Conservation (phyloP, 139 green algal species). For the Asterochloris sp. region DNA sequence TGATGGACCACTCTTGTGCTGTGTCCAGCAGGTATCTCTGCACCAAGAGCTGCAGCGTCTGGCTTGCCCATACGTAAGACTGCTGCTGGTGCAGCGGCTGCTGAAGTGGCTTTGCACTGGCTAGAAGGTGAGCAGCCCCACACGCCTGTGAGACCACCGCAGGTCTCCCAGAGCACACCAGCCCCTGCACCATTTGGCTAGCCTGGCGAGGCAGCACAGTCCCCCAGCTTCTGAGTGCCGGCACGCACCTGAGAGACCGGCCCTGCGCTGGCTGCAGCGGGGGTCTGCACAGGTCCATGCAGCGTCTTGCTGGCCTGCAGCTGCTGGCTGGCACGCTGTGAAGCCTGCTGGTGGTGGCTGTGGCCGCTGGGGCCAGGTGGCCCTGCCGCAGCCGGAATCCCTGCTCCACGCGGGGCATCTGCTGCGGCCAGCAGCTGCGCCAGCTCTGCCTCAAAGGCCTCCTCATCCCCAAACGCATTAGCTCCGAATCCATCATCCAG, state of each 20-base stretch:
- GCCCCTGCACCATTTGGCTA: not conserved
- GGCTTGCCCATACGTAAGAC: no score
- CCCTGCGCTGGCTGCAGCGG: not conserved
- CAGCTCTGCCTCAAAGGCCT: slow-evolving; percentile 18
- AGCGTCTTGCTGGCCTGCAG: not conserved
- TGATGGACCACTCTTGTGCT: no score
- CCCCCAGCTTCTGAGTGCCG: not conserved
- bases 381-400: not conserved
- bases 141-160: no score
- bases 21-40: no score
- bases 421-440: slow-evolving; percentile 24
- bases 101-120: no score
- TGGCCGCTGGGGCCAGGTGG: not conserved
- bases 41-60: no score
- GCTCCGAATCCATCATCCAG: not conserved
- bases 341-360: not conserved
- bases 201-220: not conserved
- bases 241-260: not conserved
- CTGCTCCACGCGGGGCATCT: slow-evolving; percentile 8
- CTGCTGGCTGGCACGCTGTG: not conserved
- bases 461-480: slow-evolving; percentile 8
- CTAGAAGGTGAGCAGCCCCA: no score
- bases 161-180: not conserved
- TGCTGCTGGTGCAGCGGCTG: no score
- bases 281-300: not conserved